Percentiles rank a stretch among this genome's conserved stretches.
These are phyloP conservation scores for Malus asiatica DNA, from an alignment of 306 rosid species.

Conservation along the genomic window DNA sequence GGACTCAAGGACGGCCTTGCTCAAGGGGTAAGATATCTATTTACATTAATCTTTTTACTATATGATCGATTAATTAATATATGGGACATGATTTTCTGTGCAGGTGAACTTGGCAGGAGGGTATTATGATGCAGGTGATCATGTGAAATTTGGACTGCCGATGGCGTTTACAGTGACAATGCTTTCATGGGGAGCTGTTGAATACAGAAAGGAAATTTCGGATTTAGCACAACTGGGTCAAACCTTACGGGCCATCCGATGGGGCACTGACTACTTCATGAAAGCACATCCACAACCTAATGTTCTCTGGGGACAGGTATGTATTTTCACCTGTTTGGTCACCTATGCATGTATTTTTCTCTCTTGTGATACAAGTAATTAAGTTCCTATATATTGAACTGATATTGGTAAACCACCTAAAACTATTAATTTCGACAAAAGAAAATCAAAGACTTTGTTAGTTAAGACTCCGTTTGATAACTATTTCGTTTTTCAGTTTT, in stretches of 20 bases:
- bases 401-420: not conserved
- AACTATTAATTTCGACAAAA: not conserved
- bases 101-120: conserved; percentile 88
- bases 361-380: not conserved
- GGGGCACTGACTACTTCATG: conserved; percentile 82
- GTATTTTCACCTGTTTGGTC: not conserved
- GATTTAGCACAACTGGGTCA: conserved; percentile 50
- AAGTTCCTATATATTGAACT: not conserved
- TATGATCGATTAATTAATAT: not conserved
- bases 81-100: not conserved
- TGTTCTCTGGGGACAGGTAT: conserved; percentile 86
- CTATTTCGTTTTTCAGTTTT: no score
- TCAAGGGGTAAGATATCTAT: conserved; percentile 45
- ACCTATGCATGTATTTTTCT: not conserved
- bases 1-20: conserved; percentile 68
- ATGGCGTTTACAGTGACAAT: conserved; percentile 77
- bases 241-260: conserved; percentile 59
- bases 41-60: not conserved
- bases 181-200: conserved; percentile 82
- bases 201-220: conserved; percentile 58
- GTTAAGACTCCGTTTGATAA: not conserved
- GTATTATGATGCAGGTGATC: conserved; percentile 92
- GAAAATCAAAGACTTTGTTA: not conserved
- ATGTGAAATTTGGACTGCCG: conserved; percentile 85
- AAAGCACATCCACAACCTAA: conserved; percentile 77